Evolutionary conservation across 176 grass and related monocot species (phyloP).

Genomic region (Ensete ventricosum): DNA sequence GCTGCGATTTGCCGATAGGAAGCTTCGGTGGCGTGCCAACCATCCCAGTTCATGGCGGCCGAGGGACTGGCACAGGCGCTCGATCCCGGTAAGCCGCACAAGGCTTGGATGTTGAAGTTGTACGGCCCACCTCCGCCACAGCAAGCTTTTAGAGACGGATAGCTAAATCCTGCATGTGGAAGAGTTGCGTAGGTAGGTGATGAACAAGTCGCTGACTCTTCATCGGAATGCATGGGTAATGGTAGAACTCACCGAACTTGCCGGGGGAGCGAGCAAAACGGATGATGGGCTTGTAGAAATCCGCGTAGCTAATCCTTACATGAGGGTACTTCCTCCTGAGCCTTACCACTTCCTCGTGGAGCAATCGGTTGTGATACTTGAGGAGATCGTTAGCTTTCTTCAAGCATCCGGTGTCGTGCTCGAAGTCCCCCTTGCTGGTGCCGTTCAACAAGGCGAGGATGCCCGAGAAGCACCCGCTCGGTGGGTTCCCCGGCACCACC

Average conservation of each 20-base stretch:
- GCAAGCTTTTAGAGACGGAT: conserved; percentile 7
- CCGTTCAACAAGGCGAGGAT: conserved; percentile 49
- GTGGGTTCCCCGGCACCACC: conserved; percentile 83
- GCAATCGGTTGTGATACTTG: conserved; percentile 63
- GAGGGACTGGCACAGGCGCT: background rate
- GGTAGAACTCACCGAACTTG: conserved; percentile 56
- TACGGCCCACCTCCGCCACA: conserved; percentile 8
- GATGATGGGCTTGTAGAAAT: conserved; percentile 77
- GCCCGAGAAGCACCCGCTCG: conserved; percentile 72
- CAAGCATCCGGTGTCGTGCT: conserved; percentile 45
- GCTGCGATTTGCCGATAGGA: conserved; percentile 2
- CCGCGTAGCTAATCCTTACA: conserved; percentile 64
- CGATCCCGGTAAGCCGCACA: background rate
- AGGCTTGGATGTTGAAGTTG: background rate
- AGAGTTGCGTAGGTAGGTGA: background rate
- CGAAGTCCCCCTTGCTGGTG: conserved; percentile 31
- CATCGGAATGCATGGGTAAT: background rate
- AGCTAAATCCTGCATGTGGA: conserved; percentile 8
- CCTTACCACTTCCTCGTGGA: conserved; percentile 46
- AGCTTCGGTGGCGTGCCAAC: conserved; percentile 12
- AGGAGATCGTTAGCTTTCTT: conserved; percentile 56
- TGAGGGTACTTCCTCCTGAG: conserved; percentile 54
- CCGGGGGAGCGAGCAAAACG: conserved; percentile 59
- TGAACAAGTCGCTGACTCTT: background rate
- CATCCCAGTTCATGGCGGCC: conserved; percentile 13